Base-by-base conservation (phyloP, 176 grass and related monocot genomes). In the Oryza coarctata region DNA sequence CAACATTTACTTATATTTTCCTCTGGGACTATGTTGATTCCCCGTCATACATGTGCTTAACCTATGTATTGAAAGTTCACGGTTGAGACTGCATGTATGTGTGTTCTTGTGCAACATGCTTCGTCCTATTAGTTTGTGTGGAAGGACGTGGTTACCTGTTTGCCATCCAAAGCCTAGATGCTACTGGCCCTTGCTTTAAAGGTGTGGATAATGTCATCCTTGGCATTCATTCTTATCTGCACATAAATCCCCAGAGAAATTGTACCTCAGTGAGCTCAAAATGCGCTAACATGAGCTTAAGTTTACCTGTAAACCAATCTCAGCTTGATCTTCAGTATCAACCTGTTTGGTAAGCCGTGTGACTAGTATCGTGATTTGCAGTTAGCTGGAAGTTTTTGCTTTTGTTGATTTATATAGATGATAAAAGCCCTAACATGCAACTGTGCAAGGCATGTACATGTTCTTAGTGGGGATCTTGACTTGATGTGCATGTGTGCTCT, bases 1-100 rank as follows among this genome's bases (percentile, higher is more conserved):
- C 69, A 77, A 71, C 85, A 77, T 81, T 84, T 87, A 73, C 77
- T 79, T 85, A 36, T 85, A 76, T 88, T 81, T 91, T 86, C 78
- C 78, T 78, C 50, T 22, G 86, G 90, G 86, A 86, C 78, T 88
- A 34, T 91, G 84, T 86, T 78, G 61, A 83, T 79, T 82, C 67
- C 73, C 89, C 63, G 50, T 62, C 73, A 3, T 82, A 85, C 78
- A 80, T 92, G 82, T 82, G 82, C 75, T 43, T 9, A 82, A 79
- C 86, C 63, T 79, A 86, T 88, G 86, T 85, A 88, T 79, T 88
- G 79, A 74, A 84, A 85, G 62, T 58, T 88, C 78, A 33, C 73
- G 74, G 77, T 82, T 81, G 50, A 82, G 50, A 85, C 40, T 79
- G 35, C 26, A 1, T 88, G 85, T 88, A 91, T 79, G 78, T 79